A percentile compares a stretch with the other conserved stretches of the same genome.
These are phyloP conservation scores for Trapa bicornis DNA, from an alignment of 345 rosid species.

Conservation along the genomic window DNA sequence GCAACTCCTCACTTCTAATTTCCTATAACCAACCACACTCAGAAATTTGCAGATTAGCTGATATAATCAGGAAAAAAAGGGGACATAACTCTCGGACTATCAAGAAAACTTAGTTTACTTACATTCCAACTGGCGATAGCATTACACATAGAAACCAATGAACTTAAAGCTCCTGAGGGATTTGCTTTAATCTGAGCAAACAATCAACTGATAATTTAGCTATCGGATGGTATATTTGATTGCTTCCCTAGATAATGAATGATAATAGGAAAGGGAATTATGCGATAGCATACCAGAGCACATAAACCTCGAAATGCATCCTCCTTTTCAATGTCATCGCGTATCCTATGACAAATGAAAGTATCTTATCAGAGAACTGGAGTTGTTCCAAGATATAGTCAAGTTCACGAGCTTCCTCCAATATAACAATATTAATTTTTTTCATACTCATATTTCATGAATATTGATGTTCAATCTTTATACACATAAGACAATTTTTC, in stretches of 20 bases:
- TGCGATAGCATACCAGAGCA: constrained; percentile 58
- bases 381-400: background rate
- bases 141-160: constrained; percentile 75
- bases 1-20: constrained; percentile 76
- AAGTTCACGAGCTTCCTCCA: background rate
- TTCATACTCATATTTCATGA: too few relatives aligned
- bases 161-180: constrained; percentile 84
- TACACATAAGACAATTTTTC: too few relatives aligned
- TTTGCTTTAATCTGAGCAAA: constrained; percentile 63
- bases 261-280: background rate
- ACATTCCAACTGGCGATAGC: constrained; percentile 98
- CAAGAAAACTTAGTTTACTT: constrained; percentile 18
- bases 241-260: background rate
- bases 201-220: background rate
- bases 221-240: background rate
- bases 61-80: background rate
- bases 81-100: background rate
- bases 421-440: too few relatives aligned
- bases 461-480: too few relatives aligned
- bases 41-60: background rate
- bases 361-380: background rate
- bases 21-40: constrained; percentile 26
- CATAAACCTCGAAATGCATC: constrained; percentile 96
- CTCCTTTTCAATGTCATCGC: constrained; percentile 94
- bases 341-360: constrained; percentile 44